Evolutionary conservation across 2,329 filamentous ascomycete species (phyloP).

Genomic region (Curvularia sp.): DNA sequence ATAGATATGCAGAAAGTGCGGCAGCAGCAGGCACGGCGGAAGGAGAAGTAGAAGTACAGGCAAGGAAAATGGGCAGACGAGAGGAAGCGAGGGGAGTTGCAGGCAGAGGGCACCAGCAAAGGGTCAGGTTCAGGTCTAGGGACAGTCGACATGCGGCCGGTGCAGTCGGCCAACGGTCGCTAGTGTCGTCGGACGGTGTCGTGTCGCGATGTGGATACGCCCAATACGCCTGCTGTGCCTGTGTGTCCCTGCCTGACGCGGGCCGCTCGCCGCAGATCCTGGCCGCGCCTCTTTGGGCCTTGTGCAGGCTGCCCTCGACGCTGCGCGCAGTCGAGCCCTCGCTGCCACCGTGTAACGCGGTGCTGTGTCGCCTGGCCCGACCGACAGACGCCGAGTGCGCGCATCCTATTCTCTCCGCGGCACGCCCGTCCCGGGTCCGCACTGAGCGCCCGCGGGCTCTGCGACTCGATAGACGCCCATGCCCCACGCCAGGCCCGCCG

Average conservation of each 20-base stretch:
- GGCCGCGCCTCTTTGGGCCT: conserved; percentile 7
- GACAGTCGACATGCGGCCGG: conserved; percentile 7
- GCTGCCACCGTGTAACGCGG: conserved; percentile 10
- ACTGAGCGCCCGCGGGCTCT: background rate
- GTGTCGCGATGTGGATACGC: conserved; percentile 5
- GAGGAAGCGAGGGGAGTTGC: background rate
- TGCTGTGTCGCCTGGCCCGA: background rate
- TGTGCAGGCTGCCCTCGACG: no score
- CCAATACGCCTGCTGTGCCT: no score
- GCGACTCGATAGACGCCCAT: background rate
- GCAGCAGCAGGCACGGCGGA: conserved; percentile 1
- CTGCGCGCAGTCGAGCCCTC: background rate
- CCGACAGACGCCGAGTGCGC: background rate
- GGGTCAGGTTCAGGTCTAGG: background rate
- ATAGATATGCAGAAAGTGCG: conserved; percentile 4
- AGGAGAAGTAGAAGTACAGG: background rate
- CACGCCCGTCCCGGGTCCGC: background rate
- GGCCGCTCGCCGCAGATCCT: conserved; percentile 25
- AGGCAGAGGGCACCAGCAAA: conserved; percentile 1
- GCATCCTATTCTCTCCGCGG: conserved; percentile 2
- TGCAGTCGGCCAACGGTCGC: background rate
- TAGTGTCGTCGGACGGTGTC: background rate
- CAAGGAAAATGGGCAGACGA: background rate
- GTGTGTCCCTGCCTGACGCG: conserved; percentile 25
- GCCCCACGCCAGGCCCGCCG: background rate